Percentiles rank a stretch among this genome's conserved stretches.
These are phyloP conservation scores for Sclerotiophoma versabilis DNA, from an alignment of 2,329 filamentous ascomycete genomes.

Conservation along the genomic window DNA sequence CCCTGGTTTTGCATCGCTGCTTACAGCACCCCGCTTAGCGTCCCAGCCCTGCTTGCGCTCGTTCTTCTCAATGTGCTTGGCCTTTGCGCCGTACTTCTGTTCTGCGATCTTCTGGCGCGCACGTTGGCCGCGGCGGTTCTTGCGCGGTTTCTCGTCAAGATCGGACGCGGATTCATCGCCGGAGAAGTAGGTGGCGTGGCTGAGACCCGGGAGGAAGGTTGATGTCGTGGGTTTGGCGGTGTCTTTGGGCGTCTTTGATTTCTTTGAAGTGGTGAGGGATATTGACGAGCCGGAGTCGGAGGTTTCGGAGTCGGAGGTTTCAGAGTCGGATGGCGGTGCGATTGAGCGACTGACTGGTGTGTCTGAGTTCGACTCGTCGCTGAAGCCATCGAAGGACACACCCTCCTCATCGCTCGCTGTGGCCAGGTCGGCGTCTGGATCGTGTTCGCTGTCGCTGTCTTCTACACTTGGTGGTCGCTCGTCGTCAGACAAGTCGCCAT, in stretches of 20 bases:
- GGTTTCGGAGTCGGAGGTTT: constrained; percentile 14
- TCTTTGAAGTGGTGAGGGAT: constrained; percentile 19
- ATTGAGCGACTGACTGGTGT: constrained; percentile 8
- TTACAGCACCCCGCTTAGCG: constrained; percentile 62
- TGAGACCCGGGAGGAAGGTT: constrained; percentile 76
- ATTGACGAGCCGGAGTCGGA: constrained; percentile 24
- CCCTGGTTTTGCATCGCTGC: constrained; percentile 32
- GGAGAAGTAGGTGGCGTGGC: constrained; percentile 78
- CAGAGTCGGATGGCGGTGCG: constrained; percentile 24
- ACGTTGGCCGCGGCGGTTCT: constrained; percentile 78
- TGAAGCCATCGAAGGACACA: constrained; percentile 14
- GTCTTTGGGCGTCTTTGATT: constrained; percentile 22
- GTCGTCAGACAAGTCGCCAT: constrained; percentile 36
- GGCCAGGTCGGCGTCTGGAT: constrained; percentile 29
- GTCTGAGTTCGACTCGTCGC: constrained; percentile 7
- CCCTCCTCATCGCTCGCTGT: constrained; percentile 21
- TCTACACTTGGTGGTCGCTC: constrained; percentile 41
- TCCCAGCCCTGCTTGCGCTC: constrained; percentile 65
- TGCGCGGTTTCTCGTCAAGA: constrained; percentile 63
- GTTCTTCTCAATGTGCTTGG: constrained; percentile 67
- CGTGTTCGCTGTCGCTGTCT: constrained; percentile 37
- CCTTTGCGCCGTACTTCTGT: constrained; percentile 76
- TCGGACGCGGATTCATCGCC: constrained; percentile 75
- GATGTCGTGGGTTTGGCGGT: constrained; percentile 50
- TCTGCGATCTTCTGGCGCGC: constrained; percentile 82